A percentile compares a stretch with the other conserved stretches of the same genome.
Evolutionary conservation across 2,329 filamentous ascomycete genomes (phyloP).

Genomic region (Phialemonium atrogriseum): DNA sequence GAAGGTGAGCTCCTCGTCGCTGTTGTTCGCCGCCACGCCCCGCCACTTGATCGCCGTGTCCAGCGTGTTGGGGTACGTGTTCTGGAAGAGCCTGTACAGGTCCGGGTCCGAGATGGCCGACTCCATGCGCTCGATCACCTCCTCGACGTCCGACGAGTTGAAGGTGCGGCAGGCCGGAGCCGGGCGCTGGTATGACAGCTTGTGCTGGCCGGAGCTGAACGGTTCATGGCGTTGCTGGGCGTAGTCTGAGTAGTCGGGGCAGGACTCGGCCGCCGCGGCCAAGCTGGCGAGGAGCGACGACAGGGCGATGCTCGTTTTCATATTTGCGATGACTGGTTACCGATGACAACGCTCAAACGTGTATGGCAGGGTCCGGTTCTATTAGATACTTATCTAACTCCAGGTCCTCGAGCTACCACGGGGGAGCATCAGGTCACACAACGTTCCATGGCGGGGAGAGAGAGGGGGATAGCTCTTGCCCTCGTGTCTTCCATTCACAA

Average conservation of each 20-base stretch:
- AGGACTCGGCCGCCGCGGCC: slow-evolving; percentile 20
- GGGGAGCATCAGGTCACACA: no score
- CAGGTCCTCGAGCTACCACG: no score
- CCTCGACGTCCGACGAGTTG: slow-evolving; percentile 66
- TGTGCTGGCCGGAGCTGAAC: slow-evolving; percentile 65
- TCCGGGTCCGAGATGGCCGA: slow-evolving; percentile 67
- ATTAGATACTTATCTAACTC: no score
- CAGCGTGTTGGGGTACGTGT: slow-evolving; percentile 66
- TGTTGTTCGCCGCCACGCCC: slow-evolving; percentile 46
- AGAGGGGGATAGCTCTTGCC: no score
- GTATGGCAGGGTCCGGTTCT: no score
- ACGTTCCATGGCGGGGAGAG: no score
- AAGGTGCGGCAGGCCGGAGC: slow-evolving; percentile 71
- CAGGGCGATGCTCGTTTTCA: background rate
- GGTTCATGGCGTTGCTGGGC: slow-evolving; percentile 55
- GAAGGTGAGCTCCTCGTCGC: slow-evolving; percentile 55
- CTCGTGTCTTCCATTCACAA: no score
- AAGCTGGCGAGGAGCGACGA: background rate
- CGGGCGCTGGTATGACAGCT: slow-evolving; percentile 75
- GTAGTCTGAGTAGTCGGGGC: slow-evolving; percentile 59
- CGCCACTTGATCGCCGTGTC: slow-evolving; percentile 67
- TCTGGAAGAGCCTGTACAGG: slow-evolving; percentile 61
- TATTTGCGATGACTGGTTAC: no score
- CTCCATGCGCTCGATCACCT: slow-evolving; percentile 63
- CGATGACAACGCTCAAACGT: no score